Percentiles rank a stretch among this genome's conserved stretches.
phyloP scores from a whole-genome alignment of 768 basidiomycete genomes.

The Phaffia australis region DNA sequence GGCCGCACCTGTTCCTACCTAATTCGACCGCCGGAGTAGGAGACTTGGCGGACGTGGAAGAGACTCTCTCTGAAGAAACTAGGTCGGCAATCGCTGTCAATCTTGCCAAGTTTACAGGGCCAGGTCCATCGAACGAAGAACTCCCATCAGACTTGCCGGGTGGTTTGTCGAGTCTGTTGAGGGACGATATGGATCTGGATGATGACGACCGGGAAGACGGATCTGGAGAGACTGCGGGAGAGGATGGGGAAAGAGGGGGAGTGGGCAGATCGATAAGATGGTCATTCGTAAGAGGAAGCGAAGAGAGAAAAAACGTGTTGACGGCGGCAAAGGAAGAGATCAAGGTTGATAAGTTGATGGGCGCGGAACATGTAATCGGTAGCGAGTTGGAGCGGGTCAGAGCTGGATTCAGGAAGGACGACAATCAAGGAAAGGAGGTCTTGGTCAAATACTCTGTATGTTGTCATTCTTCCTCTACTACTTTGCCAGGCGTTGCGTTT shows the following conservation, averaged over 20 bases:
- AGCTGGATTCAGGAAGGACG: not conserved
- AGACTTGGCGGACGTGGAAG: slow-evolving; percentile 47
- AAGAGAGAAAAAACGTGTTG: not conserved
- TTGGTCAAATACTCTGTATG: slow-evolving; percentile 22
- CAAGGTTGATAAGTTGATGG: not conserved
- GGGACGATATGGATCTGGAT: slow-evolving; percentile 72
- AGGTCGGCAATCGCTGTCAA: slow-evolving; percentile 65
- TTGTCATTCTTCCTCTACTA: not conserved
- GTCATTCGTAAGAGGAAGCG: slow-evolving; percentile 13
- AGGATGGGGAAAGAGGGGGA: not conserved
- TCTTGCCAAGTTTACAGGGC: slow-evolving; percentile 68
- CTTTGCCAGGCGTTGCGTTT: not conserved
- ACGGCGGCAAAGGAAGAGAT: not conserved
- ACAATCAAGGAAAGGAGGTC: not conserved
- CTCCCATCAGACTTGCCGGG: not conserved
- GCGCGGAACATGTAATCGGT: slow-evolving; percentile 8
- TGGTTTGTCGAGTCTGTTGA: slow-evolving; percentile 59
- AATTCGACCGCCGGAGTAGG: slow-evolving; percentile 43
- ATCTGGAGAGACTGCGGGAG: slow-evolving; percentile 38
- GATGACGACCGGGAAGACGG: slow-evolving; percentile 60
- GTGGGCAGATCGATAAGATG: slow-evolving; percentile 10
- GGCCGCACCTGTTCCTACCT: slow-evolving; percentile 72
- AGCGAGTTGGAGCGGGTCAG: slow-evolving; percentile 10
- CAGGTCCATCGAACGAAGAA: too few species aligned
- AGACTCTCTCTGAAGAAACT: slow-evolving; percentile 78